Evolutionary conservation across 176 grass and related monocot genomes (phyloP), one percentile per base, ranked within the genome.

Genomic region (Carex pumila): DNA sequence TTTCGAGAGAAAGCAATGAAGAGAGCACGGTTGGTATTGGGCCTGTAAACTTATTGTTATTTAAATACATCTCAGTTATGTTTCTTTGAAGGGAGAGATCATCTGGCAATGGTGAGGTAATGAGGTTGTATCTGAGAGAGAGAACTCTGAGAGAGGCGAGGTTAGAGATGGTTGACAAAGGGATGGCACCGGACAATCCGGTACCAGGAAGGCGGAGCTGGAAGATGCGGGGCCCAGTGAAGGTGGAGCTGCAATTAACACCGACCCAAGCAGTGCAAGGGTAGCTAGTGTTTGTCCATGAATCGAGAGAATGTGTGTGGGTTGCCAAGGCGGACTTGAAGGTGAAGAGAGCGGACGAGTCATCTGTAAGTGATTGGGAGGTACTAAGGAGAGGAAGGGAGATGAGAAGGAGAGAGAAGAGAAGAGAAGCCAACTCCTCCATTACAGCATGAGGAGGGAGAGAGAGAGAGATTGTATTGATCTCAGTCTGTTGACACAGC

Each of bases 311-410:
- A 53, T 6, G 30, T 3, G 62, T 69, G 41, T 9, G 61, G 34
- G 19, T 83, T 21, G n/a, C 81, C 13, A 83, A 25, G 61, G 60
- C 81, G 1, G 81, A 83, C 53, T 83, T 83, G 81, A 83, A 66
- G 21, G 22, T 18, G 37, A 83, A 41, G 64, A 83, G 81, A 8
- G 81, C 81, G 5, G 62, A 9, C 2, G 43, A 34, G 10, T 83
- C 81, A 18, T 66, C 43, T 0, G 21, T 25, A 19, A 83, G 62
- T 21, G 54, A 83, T 68, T 83, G 60, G 3, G 81, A 67, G 12
- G 36, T 83, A 39, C 7, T 30, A 4, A 53, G 64, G 13, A 83
- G 22, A 1, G 81, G 58, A 15, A 83, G 21, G 43, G 61, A 66
- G 81, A 83, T 52, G 61, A 83, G 62, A 55, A 83, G 62, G 13